Conservation (phyloP, 2,329 filamentous ascomycete genomes). For the Davidsoniella virescens region DNA sequence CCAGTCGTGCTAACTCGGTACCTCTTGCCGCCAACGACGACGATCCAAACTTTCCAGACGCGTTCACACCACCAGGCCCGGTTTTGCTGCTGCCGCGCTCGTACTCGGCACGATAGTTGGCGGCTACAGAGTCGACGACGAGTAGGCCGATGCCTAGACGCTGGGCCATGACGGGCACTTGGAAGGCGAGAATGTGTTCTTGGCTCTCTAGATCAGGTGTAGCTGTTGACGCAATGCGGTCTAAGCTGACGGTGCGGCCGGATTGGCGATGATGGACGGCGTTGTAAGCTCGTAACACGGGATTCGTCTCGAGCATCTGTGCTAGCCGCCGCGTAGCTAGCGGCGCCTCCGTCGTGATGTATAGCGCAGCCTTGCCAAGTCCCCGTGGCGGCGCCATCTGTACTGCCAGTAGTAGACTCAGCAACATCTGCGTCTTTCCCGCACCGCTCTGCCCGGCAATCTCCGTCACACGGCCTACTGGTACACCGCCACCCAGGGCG, state of each 20-base stretch:
- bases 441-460: constrained; percentile 84
- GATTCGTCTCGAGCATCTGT: constrained; percentile 48
- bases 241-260: constrained; percentile 41
- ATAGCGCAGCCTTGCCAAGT: constrained; percentile 59
- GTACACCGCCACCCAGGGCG: constrained; percentile 61
- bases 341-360: constrained; percentile 83
- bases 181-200: constrained; percentile 85
- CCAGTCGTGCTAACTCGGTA: constrained; percentile 59
- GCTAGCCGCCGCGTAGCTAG: constrained; percentile 67
- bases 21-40: constrained; percentile 50
- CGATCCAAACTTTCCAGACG: too few relatives aligned
- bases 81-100: constrained; percentile 27
- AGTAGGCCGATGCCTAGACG: constrained; percentile 66
- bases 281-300: constrained; percentile 29
- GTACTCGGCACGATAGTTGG: constrained; percentile 89
- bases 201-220: constrained; percentile 86
- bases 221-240: constrained; percentile 62
- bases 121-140: constrained; percentile 79
- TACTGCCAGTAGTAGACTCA: constrained; percentile 66
- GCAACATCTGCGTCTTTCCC: constrained; percentile 88
- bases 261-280: constrained; percentile 16
- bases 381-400: constrained; percentile 65
- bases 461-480: constrained; percentile 68
- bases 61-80: constrained; percentile 16
- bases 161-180: constrained; percentile 70